Evolutionary conservation across 352 stramenopile genomes (phyloP), one percentile per base, ranked within the genome.

Genomic region (Globisporangium takayamanum): DNA sequence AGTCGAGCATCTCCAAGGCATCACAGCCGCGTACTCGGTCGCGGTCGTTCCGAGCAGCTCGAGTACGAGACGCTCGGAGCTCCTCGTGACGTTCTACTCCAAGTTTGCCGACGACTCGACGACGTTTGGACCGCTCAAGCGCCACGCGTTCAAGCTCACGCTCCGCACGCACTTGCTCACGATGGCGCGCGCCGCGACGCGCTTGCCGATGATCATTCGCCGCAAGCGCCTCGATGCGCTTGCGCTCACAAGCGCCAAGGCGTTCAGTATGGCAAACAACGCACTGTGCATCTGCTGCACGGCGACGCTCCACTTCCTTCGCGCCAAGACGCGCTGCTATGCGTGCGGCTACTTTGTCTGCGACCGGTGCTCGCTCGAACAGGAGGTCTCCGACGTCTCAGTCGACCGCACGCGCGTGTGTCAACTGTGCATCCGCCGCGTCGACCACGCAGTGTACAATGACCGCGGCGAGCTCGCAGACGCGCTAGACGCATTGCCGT

Each of bases 301-400:
- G 48, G 61, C 68, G 11, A 75, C 70, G 3, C 78, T 82, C 41
- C 62, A 60, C 42, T 42, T 61, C 4, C 60, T 72, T 14, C 69
- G 64, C 3, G 69, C 53, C 25, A 78, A 68, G 64, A 56, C 64
- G 0, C 53, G 80, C 25, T 85, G 75, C 50, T 70, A 67, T 62
- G 37, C 78, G 20, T 85, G 75, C 28, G 73, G 70, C n/a, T 82
- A 76, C 52, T 64, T 80, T 41, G 73, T 82, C 3, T 85, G 75
- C 45, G 66, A 80, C 22, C 75, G 72, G 49, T 85, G 75, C 54
- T 73, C 71, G 0, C 55, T 73, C 15, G 57, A 60, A 25, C 75
- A 80, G 61, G 66, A 80, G 37, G 68, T 76, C 10, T 48, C 50
- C 1, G 52, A 59, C 20, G 59, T 68, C 0, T 70, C 66, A n/a